phyloP scores from a whole-genome alignment of 257 asterid genomes.

The Capsicum rhomboideum region DNA sequence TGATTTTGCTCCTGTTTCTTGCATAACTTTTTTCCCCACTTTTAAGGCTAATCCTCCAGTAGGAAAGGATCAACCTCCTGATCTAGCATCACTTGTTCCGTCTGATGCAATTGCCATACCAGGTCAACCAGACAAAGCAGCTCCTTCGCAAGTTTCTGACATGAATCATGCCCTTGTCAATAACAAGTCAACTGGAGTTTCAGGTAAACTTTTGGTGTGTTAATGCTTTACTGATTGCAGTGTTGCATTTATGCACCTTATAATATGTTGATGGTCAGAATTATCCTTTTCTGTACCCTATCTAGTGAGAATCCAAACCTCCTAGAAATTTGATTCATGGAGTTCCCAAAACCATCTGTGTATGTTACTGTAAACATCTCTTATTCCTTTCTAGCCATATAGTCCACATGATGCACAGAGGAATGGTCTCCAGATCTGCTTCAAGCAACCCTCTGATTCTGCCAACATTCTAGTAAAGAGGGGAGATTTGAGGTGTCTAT shows the following conservation, averaged over 20 bases:
- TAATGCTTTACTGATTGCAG: not conserved
- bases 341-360: not conserved
- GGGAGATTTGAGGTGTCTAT: not conserved
- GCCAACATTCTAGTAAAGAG: not conserved
- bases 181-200: slow-evolving; percentile 22
- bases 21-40: not conserved
- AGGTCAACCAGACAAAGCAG: slow-evolving; percentile 27
- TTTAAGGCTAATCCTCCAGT: slow-evolving; percentile 75
- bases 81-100: slow-evolving; percentile 79
- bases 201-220: slow-evolving; percentile 28
- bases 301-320: not conserved
- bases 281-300: not conserved
- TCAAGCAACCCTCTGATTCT: not conserved
- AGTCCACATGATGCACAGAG: not conserved
- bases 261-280: not conserved
- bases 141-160: slow-evolving; percentile 25
- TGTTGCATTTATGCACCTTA: not conserved
- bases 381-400: not conserved
- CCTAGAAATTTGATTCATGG: not conserved
- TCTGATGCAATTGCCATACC: slow-evolving; percentile 43
- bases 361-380: not conserved
- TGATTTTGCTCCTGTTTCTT: not conserved
- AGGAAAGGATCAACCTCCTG: slow-evolving; percentile 98
- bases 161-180: slow-evolving; percentile 20
- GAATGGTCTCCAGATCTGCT: not conserved